These are phyloP conservation scores for Anacardium occidentale DNA, from an alignment of 345 rosid genomes.

Conservation along the genomic window DNA sequence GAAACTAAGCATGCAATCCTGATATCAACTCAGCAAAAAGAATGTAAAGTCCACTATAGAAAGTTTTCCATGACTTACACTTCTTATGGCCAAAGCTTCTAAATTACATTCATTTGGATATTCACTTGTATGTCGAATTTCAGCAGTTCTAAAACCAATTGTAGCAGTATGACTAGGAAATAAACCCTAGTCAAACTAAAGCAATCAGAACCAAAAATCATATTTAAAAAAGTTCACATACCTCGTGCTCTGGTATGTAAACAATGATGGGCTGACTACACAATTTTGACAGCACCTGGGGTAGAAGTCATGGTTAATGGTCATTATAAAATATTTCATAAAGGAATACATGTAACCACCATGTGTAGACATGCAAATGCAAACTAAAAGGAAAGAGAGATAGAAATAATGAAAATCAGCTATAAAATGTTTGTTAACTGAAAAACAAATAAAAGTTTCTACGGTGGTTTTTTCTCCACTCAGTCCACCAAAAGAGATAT, in stretches of 20 bases:
- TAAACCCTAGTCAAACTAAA: not conserved
- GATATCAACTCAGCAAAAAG: not conserved
- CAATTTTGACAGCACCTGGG: slow-evolving; percentile 79
- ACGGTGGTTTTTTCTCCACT: not conserved
- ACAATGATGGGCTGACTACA: slow-evolving; percentile 74
- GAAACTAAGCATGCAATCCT: not conserved
- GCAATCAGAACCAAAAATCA: not conserved
- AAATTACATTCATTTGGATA: not conserved
- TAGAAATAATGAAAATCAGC: not conserved
- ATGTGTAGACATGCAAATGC: not conserved
- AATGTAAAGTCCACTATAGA: not conserved
- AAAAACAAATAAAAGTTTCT: slow-evolving; percentile 11
- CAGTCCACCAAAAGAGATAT: not conserved
- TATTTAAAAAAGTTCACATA: slow-evolving; percentile 8
- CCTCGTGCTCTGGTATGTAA: slow-evolving; percentile 90
- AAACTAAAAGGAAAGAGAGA: not conserved
- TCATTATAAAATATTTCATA: slow-evolving; percentile 15
- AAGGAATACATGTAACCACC: not conserved
- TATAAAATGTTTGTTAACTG: not conserved
- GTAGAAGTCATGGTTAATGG: slow-evolving; percentile 6
- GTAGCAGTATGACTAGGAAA: not conserved
- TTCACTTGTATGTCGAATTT: not conserved
- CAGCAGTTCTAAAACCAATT: not conserved
- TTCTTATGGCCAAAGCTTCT: not conserved
- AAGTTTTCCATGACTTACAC: slow-evolving; percentile 1